Base-by-base conservation (phyloP, 495 filamentous ascomycete genomes). In the Penicillium silybi region DNA sequence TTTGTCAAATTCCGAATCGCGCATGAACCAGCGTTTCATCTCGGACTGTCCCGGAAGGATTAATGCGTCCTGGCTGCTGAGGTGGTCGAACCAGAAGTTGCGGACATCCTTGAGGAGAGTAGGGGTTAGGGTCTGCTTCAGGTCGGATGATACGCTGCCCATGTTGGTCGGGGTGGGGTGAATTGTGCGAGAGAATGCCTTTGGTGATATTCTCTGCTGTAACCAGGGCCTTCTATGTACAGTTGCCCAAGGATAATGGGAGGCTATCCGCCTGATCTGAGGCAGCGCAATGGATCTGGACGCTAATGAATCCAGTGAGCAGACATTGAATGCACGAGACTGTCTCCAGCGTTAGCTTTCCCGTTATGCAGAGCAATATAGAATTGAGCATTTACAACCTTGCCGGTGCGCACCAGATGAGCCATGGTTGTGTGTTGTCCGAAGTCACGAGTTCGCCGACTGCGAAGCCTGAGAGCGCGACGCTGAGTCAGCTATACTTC, bases 11-110 rank as follows among this genome's bases (percentile, higher is more conserved):
- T 48, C 46, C 0, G 46, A 41, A 27, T 68, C 61, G 5, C 53
- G 52, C n/a, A 15, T 51, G 25, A 70, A 69, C 63, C 65, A 70
- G 5, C 51, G 58, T n/a, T 53, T 45, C 57, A 61, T 54, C 1
- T 63, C 63, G 3, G 27, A 35, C 39, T 50, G 46, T 15, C 47
- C 41, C 1, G 60, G 63, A 8, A 66, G 45, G 16, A 64, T 45
- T 15, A 61, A 46, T 9, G 49, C 38, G 5, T 54, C 46, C 15
- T 64, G 53, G 6, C 27, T 41, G 29, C 23, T 38, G 13, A 61
- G 37, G 38, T 66, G 61, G 5, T 54, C 44, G 29, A 66, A 66
- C 63, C 63, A 66, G 41, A 66, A 56, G 34, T 49, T 46, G 25
- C 54, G 57, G 25, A 66, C 49, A 7, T 61, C 44, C 6, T 52